Percentiles rank a stretch among this genome's conserved stretches.
These are phyloP conservation scores for Canavalia gladiata DNA, from an alignment of 306 rosid species.

Conservation along the genomic window DNA sequence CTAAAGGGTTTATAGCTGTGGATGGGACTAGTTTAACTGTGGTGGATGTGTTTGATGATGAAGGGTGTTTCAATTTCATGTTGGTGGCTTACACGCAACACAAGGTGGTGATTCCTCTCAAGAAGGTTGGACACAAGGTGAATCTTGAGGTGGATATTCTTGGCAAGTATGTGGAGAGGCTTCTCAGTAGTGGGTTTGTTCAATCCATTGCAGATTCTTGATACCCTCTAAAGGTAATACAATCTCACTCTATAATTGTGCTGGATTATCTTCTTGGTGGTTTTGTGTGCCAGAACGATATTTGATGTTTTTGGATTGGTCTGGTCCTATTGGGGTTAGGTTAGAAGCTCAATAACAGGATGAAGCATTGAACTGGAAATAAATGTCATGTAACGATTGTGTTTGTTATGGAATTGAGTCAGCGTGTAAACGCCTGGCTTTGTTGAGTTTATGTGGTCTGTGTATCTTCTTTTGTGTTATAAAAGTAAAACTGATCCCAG, in stretches of 20 bases:
- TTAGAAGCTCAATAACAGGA: conserved; percentile 1
- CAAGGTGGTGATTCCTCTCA: conserved; percentile 78
- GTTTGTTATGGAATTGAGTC: background rate
- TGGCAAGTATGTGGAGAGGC: no score
- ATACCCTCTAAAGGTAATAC: conserved; percentile 37
- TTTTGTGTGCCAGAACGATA: conserved; percentile 12
- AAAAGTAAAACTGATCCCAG: background rate
- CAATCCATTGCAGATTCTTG: conserved; percentile 59
- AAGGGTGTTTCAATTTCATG: conserved; percentile 85
- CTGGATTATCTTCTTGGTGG: background rate
- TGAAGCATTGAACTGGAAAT: background rate
- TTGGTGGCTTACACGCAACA: conserved; percentile 85
- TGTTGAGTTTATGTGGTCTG: background rate
- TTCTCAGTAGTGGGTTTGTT: conserved; percentile 67
- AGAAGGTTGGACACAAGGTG: conserved; percentile 84
- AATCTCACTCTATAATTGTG: background rate
- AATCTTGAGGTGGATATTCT: conserved; percentile 95
- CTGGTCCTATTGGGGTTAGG: background rate
- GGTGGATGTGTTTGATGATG: conserved; percentile 84
- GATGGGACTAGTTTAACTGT: conserved; percentile 99
- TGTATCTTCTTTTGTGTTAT: conserved; percentile 16
- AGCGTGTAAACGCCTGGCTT: background rate
- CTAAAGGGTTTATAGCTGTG: conserved; percentile 87
- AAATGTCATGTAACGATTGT: background rate
- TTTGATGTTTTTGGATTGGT: background rate